These are phyloP conservation scores for Fusarium sp. DNA, from an alignment of 2,329 filamentous ascomycete genomes.

Conservation along the genomic window DNA sequence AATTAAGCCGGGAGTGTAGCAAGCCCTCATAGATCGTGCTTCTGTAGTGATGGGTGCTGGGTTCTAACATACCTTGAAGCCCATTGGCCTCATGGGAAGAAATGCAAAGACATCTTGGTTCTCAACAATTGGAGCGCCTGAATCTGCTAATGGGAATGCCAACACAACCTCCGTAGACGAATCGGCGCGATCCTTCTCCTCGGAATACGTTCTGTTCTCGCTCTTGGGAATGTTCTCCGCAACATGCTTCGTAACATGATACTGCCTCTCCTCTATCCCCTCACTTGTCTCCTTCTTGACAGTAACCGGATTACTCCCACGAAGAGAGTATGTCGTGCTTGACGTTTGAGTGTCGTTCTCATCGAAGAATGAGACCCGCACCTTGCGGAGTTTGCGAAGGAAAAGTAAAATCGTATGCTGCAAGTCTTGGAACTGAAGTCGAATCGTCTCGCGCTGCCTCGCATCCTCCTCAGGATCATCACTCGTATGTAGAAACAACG, in stretches of 20 bases:
- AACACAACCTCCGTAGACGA: constrained; percentile 51
- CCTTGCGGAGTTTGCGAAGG: constrained; percentile 49
- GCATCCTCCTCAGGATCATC: constrained; percentile 24
- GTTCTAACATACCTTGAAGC: constrained; percentile 51
- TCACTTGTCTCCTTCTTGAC: constrained; percentile 2
- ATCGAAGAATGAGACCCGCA: constrained; percentile 46
- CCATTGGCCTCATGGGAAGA: constrained; percentile 53
- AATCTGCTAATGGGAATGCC: constrained; percentile 54
- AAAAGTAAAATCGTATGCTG: constrained; percentile 54
- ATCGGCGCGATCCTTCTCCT: constrained; percentile 38
- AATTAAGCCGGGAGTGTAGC: background rate
- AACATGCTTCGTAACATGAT: constrained; percentile 43
- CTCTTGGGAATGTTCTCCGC: constrained; percentile 44
- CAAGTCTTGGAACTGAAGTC: constrained; percentile 49
- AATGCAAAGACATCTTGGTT: constrained; percentile 57
- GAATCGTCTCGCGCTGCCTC: constrained; percentile 39
- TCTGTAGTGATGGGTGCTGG: background rate
- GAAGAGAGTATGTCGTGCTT: constrained; percentile 16
- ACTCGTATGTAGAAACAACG: constrained; percentile 47
- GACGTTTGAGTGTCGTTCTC: constrained; percentile 7
- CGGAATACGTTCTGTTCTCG: constrained; percentile 48
- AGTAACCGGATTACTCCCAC: constrained; percentile 1
- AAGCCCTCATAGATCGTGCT: background rate
- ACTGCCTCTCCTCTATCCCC: constrained; percentile 11
- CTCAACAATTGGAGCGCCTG: constrained; percentile 47